phyloP scores from a whole-genome alignment of 2,329 filamentous ascomycete genomes.

The Ambrosiella cleistominuta region DNA sequence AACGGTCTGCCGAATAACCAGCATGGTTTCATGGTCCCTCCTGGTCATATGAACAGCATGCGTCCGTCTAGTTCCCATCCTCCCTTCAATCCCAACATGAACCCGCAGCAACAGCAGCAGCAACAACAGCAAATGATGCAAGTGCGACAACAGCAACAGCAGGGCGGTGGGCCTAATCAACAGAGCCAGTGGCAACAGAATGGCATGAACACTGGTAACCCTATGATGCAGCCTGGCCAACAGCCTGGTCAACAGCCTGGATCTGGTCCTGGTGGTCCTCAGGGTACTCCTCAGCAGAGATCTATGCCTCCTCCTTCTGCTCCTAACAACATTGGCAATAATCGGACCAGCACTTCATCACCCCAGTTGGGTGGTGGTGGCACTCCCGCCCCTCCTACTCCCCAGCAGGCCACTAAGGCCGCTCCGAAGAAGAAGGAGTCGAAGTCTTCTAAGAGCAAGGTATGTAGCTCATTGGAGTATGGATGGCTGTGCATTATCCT shows the following conservation, averaged over 20 bases:
- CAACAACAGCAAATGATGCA: conserved; percentile 20
- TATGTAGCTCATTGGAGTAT: conserved; percentile 22
- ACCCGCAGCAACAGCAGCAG: conserved; percentile 30
- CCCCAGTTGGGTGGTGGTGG: conserved; percentile 40
- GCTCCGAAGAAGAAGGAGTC: conserved; percentile 62
- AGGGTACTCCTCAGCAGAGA: conserved; percentile 56
- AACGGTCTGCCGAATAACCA: conserved; percentile 26
- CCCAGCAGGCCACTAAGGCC: conserved; percentile 53
- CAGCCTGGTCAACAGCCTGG: conserved; percentile 17
- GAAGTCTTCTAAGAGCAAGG: conserved; percentile 50
- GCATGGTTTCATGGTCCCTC: conserved; percentile 37
- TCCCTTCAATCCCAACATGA: conserved; percentile 37
- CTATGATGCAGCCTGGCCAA: conserved; percentile 22
- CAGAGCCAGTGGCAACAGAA: conserved; percentile 20
- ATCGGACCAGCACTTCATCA: conserved; percentile 37
- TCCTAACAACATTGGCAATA: conserved; percentile 33
- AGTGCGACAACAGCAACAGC: conserved; percentile 19
- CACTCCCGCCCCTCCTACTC: conserved; percentile 52
- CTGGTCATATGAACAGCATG: conserved; percentile 44
- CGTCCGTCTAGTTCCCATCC: conserved; percentile 54
- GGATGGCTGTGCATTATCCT: neutral
- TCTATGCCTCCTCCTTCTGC: conserved; percentile 49
- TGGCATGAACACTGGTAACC: conserved; percentile 23
- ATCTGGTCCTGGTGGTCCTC: conserved; percentile 28
- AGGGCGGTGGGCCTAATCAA: neutral